A percentile compares a stretch with the other conserved stretches of the same genome.
phyloP scores from a whole-genome alignment of 768 basidiomycete genomes.

The Candolleomyces efflorescens region DNA sequence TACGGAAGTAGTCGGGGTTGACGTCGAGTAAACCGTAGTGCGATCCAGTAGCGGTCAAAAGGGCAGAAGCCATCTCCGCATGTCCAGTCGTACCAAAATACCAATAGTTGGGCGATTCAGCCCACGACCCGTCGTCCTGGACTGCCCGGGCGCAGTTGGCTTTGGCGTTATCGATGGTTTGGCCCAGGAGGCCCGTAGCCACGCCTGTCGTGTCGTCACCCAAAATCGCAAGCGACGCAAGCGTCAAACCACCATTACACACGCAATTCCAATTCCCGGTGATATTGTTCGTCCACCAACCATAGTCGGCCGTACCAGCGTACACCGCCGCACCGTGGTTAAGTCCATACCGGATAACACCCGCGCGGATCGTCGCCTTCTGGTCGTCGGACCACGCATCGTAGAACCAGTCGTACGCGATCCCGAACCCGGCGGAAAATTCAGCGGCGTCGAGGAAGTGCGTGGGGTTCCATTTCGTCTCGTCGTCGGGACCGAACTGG shows the following conservation, averaged over 20 bases:
- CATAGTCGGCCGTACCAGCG: conserved; percentile 35
- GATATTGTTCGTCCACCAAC: conserved; percentile 77
- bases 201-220: conserved; percentile 75
- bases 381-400: conserved; percentile 76
- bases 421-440: conserved; percentile 81
- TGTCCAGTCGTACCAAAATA: conserved; percentile 91
- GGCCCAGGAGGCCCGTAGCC: conserved; percentile 60
- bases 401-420: conserved; percentile 96
- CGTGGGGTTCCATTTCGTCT: conserved; percentile 71
- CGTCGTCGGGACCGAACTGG: conserved; percentile 66
- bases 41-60: conserved; percentile 83
- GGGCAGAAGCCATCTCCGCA: conserved; percentile 82
- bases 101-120: conserved; percentile 94
- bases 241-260: conserved; percentile 85
- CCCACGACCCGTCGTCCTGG: conserved; percentile 81
- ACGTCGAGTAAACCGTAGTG: conserved; percentile 64
- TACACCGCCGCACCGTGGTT: conserved; percentile 56
- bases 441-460: conserved; percentile 97
- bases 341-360: conserved; percentile 79
- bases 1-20: conserved; percentile 69
- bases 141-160: conserved; percentile 66
- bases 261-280: conserved; percentile 99
- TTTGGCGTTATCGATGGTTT: conserved; percentile 71
- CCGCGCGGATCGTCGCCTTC: conserved; percentile 59
- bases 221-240: conserved; percentile 88